These are phyloP conservation scores for Rhizophora apiculata DNA, from an alignment of 345 rosid genomes.

Conservation along the genomic window DNA sequence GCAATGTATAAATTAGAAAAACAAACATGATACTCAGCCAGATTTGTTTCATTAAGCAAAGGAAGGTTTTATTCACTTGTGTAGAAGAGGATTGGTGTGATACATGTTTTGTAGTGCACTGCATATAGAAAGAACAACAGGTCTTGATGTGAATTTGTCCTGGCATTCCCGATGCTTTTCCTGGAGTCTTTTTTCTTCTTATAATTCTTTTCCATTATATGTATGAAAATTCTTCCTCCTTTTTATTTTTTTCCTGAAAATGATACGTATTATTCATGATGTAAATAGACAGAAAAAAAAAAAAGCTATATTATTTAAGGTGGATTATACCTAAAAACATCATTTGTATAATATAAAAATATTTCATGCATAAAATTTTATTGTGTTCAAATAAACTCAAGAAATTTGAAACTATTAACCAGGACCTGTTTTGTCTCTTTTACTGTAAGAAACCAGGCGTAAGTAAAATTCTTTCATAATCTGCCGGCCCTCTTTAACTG, in stretches of 20 bases:
- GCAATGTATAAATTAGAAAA: neutral
- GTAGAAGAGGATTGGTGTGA: conserved; percentile 1
- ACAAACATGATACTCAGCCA: neutral
- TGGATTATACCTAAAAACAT: neutral
- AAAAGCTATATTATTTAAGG: neutral
- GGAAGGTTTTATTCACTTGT: neutral
- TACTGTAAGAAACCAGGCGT: too few species aligned
- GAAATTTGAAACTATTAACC: too few species aligned
- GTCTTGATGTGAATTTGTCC: neutral
- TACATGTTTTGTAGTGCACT: neutral
- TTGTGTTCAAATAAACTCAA: too few species aligned
- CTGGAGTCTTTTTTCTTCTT: too few species aligned
- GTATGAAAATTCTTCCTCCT: neutral
- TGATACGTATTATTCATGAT: conserved; percentile 4
- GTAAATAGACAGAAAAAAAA: conserved; percentile 1
- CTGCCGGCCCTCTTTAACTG: too few species aligned
- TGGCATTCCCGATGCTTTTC: neutral
- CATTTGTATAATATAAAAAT: too few species aligned
- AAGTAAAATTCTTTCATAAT: too few species aligned
- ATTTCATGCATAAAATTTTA: too few species aligned
- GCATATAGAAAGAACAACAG: conserved; percentile 1
- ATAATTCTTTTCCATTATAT: neutral
- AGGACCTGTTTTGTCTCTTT: too few species aligned
- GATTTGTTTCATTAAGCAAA: neutral
- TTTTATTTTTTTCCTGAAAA: neutral